Evolutionary conservation across 768 basidiomycete species (phyloP), one percentile per base, ranked within the genome.

Genomic region (Trichaptum fuscoviolaceum): DNA sequence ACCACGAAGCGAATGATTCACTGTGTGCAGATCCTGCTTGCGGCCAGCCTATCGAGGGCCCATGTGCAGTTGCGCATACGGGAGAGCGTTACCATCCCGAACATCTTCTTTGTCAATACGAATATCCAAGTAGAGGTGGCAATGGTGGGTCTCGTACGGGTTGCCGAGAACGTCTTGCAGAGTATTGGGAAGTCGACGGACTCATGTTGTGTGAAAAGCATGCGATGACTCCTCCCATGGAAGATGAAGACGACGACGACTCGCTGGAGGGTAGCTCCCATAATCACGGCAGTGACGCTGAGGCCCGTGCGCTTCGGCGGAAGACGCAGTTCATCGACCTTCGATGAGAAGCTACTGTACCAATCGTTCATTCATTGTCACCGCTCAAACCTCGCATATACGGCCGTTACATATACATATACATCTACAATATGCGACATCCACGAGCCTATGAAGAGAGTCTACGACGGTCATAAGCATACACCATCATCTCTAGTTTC

Each of bases 161-260:
- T 58, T 80, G 90, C 79, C 78, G 76, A 66, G 85, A 84, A 78
- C 82, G 77, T 65, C 77, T 90, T 69, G 87, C 83, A 68, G 92
- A 96, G 73, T 97, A 97, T 73, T 97, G 90, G 87, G 95, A 96
- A 75, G 83, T 95, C 6, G 93, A 92, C 70, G 87, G 89, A 26
- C 79, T 85, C 77, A 93, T 93, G 88, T 78, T 93, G 65, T 96
- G 95, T 74, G 95, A 96, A 78, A 79, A 83, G 66, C 95, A 96
- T 76, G 90, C 90, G 64, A 67, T 65, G 69, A 74, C 58, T 67
- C 75, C 61, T 64, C 73, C 70, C 67, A 70, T 66, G 63, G 69
- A 64, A 23, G 71, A 68, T 58, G 69, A 71, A 30, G 71, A 74
- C 52, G 71, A 74, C 52, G 58, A 66, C 36, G 70, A 68, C 63